These are phyloP conservation scores for Metschnikowia orientalis DNA, from an alignment of 805 yeast genomes.

Conservation along the genomic window DNA sequence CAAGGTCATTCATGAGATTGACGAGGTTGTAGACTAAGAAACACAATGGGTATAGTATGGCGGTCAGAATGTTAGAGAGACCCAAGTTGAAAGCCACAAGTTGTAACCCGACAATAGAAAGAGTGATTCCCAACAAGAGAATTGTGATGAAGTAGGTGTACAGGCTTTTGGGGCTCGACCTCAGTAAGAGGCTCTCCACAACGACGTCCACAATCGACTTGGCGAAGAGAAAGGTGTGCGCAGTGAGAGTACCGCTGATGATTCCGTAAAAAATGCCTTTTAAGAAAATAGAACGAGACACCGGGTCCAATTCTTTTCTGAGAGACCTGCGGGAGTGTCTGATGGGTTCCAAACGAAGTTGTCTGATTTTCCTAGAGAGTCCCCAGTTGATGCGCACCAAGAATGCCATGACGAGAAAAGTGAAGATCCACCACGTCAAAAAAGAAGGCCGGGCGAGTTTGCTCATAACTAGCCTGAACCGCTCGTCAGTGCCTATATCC, in stretches of 20 bases:
- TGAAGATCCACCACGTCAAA: constrained; percentile 50
- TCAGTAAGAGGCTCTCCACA: constrained; percentile 38
- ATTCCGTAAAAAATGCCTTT: constrained; percentile 65
- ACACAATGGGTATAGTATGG: constrained; percentile 77
- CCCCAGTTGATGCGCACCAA: constrained; percentile 24
- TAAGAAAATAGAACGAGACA: constrained; percentile 24
- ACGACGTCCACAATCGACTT: constrained; percentile 74
- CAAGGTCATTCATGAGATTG: constrained; percentile 45
- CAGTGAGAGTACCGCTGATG: constrained; percentile 72
- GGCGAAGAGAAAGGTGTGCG: constrained; percentile 82
- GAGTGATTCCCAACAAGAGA: constrained; percentile 48
- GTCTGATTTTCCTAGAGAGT: constrained; percentile 16
- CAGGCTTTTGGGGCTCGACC: constrained; percentile 24
- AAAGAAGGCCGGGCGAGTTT: constrained; percentile 43
- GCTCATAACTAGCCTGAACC: constrained; percentile 38
- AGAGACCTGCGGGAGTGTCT: constrained; percentile 5
- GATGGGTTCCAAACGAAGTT: constrained; percentile 5
- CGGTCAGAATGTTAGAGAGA: constrained; percentile 62
- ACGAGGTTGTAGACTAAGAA: constrained; percentile 77
- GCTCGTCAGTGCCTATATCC: constrained; percentile 24
- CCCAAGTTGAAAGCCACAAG: constrained; percentile 72
- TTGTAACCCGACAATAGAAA: constrained; percentile 65
- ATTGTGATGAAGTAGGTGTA: constrained; percentile 31
- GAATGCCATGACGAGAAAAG: constrained; percentile 27
- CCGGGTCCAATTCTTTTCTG: constrained; percentile 14